Percentiles rank a stretch among this genome's conserved stretches.
Evolutionary conservation across 371 early-diverging fungal species (phyloP).

Genomic region (Apophysomyces sp.): DNA sequence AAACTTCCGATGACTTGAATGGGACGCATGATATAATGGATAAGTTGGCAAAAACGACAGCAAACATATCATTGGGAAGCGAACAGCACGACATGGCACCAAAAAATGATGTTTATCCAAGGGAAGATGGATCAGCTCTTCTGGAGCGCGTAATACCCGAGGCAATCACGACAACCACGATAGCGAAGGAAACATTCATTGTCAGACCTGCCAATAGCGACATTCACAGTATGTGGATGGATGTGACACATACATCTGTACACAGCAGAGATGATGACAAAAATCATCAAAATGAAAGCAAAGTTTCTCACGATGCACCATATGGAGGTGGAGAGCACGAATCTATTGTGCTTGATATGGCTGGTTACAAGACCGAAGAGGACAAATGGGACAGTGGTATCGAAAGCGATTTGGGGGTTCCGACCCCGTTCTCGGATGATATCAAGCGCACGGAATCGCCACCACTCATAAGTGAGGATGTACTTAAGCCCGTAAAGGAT

Average conservation of each 20-base stretch:
- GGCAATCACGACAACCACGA: constrained; percentile 44
- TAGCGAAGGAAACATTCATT: constrained; percentile 46
- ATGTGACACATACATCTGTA: constrained; percentile 41
- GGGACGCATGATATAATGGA: not conserved
- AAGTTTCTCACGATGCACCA: not conserved
- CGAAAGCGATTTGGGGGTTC: not conserved
- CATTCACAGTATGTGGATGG: constrained; percentile 37
- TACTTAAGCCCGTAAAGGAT: not conserved
- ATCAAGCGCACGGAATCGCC: not conserved
- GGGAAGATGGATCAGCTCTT: constrained; percentile 38
- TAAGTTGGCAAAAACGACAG: not conserved
- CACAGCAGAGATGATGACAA: constrained; percentile 14
- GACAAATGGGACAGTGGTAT: constrained; percentile 8
- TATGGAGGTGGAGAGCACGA: constrained; percentile 29
- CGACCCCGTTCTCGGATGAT: not conserved
- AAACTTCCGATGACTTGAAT: not conserved
- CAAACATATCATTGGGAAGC: not conserved
- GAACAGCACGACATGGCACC: constrained; percentile 8
- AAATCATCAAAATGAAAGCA: not conserved
- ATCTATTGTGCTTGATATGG: constrained; percentile 57
- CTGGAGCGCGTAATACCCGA: constrained; percentile 39
- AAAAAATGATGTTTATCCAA: constrained; percentile 29
- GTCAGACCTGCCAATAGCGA: constrained; percentile 45
- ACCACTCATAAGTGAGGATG: not conserved
- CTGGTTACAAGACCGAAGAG: constrained; percentile 57